phyloP scores from a whole-genome alignment of 2,329 filamentous ascomycete species.

The Paraconiothyrium sp. region DNA sequence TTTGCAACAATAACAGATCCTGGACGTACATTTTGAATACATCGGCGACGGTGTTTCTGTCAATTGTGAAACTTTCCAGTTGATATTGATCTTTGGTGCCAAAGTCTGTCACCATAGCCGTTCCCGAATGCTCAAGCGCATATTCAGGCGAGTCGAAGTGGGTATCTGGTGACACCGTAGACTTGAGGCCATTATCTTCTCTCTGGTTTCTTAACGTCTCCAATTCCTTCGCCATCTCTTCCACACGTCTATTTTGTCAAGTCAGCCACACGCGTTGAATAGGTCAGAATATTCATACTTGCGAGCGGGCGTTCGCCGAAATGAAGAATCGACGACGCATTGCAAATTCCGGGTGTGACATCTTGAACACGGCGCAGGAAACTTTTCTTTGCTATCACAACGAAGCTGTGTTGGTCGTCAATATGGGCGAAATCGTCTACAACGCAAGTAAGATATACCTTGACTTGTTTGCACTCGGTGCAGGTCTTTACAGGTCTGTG shows the following conservation, averaged over 20 bases:
- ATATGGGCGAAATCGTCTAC: neutral
- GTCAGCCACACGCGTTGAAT: conserved; percentile 1
- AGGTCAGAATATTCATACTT: conserved; percentile 24
- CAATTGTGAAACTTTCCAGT: conserved; percentile 25
- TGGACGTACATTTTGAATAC: conserved; percentile 30
- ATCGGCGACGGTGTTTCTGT: conserved; percentile 23
- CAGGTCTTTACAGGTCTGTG: conserved; percentile 34
- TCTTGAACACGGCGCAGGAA: conserved; percentile 33
- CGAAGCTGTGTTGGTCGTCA: conserved; percentile 23
- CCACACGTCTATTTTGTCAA: conserved; percentile 23
- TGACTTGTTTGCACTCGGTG: conserved; percentile 39
- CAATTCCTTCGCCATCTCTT: conserved; percentile 36
- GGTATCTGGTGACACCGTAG: conserved; percentile 27
- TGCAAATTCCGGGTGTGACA: conserved; percentile 30
- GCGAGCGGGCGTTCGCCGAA: conserved; percentile 35
- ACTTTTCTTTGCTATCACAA: conserved; percentile 32
- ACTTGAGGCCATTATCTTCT: conserved; percentile 18
- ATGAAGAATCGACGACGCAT: conserved; percentile 34
- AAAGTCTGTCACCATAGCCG: conserved; percentile 22
- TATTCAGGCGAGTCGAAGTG: conserved; percentile 25
- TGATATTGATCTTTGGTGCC: conserved; percentile 24
- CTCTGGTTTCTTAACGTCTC: conserved; percentile 27
- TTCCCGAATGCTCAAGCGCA: conserved; percentile 17
- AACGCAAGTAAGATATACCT: conserved; percentile 20
- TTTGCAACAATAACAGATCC: neutral